Evolutionary conservation across 768 basidiomycete genomes (phyloP).

Genomic region (Hemileccinum impolitum): DNA sequence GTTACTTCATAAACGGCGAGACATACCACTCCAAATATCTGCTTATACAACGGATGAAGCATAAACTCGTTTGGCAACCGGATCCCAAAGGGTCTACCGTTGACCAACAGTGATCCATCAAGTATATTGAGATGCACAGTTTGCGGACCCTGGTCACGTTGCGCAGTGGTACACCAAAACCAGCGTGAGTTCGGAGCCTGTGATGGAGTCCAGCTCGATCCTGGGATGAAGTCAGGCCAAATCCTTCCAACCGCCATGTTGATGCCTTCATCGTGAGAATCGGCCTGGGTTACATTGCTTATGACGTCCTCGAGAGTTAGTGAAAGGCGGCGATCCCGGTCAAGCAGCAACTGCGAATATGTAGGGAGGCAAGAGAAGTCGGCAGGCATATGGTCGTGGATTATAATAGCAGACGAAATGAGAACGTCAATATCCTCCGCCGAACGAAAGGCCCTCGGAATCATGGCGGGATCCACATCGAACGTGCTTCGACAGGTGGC

Average conservation of each 20-base stretch:
- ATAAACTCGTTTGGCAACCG: conserved; percentile 20
- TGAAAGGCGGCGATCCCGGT: conserved; percentile 32
- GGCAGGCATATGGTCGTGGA: conserved; percentile 30
- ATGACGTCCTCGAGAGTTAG: conserved; percentile 24
- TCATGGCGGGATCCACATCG: conserved; percentile 13
- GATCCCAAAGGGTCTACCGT: conserved; percentile 23
- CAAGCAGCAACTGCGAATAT: conserved; percentile 23
- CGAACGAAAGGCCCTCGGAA: conserved; percentile 15
- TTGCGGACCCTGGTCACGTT: conserved; percentile 17
- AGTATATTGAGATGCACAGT: conserved; percentile 41
- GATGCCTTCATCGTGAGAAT: conserved; percentile 18
- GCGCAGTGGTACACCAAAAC: conserved; percentile 24
- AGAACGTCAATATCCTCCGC: conserved; percentile 26
- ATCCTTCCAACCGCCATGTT: conserved; percentile 27
- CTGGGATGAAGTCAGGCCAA: conserved; percentile 31
- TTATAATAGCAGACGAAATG: conserved; percentile 31
- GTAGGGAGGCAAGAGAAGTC: not conserved
- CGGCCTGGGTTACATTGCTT: conserved; percentile 5
- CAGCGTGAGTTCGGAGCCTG: conserved; percentile 26
- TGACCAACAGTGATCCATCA: conserved; percentile 26
- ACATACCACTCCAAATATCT: conserved; percentile 22
- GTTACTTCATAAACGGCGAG: not conserved
- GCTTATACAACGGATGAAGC: conserved; percentile 17
- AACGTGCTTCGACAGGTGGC: conserved; percentile 29
- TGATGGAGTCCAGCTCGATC: conserved; percentile 23